A percentile compares a stretch with the other conserved stretches of the same genome.
Conservation (phyloP, 2,329 filamentous ascomycete genomes). For the Podosphaera xanthii region DNA sequence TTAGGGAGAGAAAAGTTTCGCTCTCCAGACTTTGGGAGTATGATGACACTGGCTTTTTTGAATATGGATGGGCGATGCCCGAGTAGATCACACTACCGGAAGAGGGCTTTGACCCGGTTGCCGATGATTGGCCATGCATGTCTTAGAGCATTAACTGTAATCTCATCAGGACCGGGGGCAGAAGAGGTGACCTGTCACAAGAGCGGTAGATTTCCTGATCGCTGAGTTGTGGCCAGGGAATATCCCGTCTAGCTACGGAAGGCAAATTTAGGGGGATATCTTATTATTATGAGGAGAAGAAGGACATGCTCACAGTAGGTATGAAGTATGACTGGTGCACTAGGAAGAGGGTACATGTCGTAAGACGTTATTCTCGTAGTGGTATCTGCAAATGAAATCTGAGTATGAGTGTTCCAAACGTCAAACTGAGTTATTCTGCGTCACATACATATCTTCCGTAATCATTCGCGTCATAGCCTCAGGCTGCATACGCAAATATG, state of each 20-base stretch:
- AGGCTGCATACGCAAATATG: no score
- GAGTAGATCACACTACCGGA: neutral
- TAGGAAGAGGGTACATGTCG: no score
- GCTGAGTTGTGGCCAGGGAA: neutral
- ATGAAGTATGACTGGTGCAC: no score
- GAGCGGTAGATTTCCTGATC: neutral
- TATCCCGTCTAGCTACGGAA: neutral
- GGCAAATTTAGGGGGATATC: neutral
- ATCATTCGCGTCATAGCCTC: no score
- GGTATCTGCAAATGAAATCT: no score
- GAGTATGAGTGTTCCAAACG: no score
- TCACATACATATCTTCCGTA: no score
- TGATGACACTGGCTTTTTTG: neutral
- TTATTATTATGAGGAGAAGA: no score
- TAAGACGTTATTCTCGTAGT: no score
- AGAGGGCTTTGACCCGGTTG: neutral
- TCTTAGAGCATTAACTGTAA: neutral
- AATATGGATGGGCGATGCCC: neutral
- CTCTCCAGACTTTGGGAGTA: neutral
- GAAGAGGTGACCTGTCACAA: neutral
- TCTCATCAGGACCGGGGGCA: neutral
- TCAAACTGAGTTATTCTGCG: no score
- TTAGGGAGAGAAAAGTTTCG: neutral
- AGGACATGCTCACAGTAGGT: no score
- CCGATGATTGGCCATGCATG: neutral